A percentile compares a stretch with the other conserved stretches of the same genome.
Evolutionary conservation across 1,284 basidiomycete genomes (phyloP).

Genomic region (Ceratorhiza oryzae-sativae): DNA sequence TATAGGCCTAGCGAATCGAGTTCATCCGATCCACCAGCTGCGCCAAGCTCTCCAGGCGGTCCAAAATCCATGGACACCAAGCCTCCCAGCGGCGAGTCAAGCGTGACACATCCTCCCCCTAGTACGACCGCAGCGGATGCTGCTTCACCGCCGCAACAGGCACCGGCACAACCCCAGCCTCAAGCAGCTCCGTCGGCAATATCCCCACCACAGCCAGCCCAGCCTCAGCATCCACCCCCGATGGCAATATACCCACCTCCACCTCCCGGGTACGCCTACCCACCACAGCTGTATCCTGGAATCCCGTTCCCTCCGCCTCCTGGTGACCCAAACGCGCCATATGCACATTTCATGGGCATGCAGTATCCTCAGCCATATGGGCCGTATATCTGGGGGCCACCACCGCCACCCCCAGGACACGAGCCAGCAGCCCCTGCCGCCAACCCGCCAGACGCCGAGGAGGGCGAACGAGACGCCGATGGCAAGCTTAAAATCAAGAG

Average conservation of each 20-base stretch:
- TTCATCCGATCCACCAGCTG: conserved; percentile 1
- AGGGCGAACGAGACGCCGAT: conserved; percentile 30
- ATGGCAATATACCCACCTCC: conserved; percentile 37
- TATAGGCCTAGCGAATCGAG: conserved; percentile 17
- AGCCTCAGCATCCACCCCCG: conserved; percentile 29
- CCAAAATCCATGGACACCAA: neutral
- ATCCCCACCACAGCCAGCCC: conserved; percentile 14
- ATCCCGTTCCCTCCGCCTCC: conserved; percentile 26
- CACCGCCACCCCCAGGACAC: conserved; percentile 33
- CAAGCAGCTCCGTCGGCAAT: conserved; percentile 20
- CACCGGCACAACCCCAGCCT: neutral
- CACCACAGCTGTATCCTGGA: conserved; percentile 31
- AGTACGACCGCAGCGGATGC: neutral
- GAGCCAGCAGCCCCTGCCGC: conserved; percentile 9
- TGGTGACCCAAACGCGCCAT: conserved; percentile 28
- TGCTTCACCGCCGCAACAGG: conserved; percentile 1
- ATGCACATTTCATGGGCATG: conserved; percentile 34
- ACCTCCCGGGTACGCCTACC: conserved; percentile 28
- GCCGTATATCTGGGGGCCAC: conserved; percentile 32
- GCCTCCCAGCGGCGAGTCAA: neutral
- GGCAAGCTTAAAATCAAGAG: conserved; percentile 49
- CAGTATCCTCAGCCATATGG: conserved; percentile 37
- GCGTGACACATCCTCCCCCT: neutral
- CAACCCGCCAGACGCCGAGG: conserved; percentile 11
- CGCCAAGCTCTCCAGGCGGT: neutral